Conservation (phyloP, 129 eudicot genomes). For the Helichrysum umbraculigerum region DNA sequence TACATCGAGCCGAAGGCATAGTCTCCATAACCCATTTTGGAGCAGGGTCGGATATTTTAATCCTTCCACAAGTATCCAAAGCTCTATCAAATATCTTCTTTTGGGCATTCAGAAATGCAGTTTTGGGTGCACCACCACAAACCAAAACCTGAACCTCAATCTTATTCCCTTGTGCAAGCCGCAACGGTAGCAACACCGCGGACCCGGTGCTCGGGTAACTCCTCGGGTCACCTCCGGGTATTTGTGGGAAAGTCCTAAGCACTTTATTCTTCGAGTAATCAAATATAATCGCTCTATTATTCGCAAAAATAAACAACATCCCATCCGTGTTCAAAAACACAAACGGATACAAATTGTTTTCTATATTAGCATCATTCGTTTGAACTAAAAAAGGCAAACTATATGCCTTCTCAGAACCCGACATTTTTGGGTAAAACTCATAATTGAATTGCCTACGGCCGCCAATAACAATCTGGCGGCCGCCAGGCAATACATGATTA, state of each 20-base stretch:
- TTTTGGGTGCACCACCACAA: slow-evolving; percentile 80
- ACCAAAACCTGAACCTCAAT: slow-evolving; percentile 63
- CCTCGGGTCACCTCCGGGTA: slow-evolving; percentile 81
- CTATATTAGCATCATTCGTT: slow-evolving; percentile 54
- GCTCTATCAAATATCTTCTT: slow-evolving; percentile 50
- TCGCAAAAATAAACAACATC: slow-evolving; percentile 66
- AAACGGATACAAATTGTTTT: slow-evolving; percentile 81
- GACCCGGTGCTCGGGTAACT: slow-evolving; percentile 88
- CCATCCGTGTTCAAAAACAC: slow-evolving; percentile 72
- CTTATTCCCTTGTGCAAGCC: slow-evolving; percentile 30
- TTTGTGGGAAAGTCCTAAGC: slow-evolving; percentile 50
- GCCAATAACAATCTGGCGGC: slow-evolving; percentile 65
- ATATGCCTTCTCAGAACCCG: slow-evolving; percentile 14
- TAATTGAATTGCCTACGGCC: slow-evolving; percentile 68
- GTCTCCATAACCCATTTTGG: slow-evolving; percentile 66
- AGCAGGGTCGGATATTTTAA: slow-evolving; percentile 50
- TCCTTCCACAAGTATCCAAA: slow-evolving; percentile 54
- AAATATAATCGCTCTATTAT: slow-evolving; percentile 63
- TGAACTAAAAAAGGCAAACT: slow-evolving; percentile 51
- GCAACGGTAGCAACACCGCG: slow-evolving; percentile 70
- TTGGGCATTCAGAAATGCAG: slow-evolving; percentile 36
- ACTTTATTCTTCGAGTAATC: slow-evolving; percentile 48
- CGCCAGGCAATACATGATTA: slow-evolving; percentile 68
- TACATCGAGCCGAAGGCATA: slow-evolving; percentile 66
- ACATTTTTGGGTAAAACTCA: slow-evolving; percentile 66